Conservation (phyloP, 768 basidiomycete genomes). For the Botryobasidium botryosum region DNA sequence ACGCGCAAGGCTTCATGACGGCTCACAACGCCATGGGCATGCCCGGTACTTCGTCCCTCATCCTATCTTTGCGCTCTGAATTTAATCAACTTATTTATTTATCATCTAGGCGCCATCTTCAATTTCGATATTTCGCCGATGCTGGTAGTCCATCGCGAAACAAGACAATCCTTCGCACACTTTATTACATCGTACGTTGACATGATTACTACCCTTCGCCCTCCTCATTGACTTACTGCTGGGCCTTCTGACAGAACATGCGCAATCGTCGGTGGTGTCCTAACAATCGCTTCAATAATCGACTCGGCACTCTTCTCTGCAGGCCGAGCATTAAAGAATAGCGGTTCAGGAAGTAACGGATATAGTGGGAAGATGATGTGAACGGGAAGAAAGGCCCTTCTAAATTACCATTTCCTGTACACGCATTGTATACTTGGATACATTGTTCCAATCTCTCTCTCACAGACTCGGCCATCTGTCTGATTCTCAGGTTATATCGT, state of each 20-base stretch:
- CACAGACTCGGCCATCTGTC: no score
- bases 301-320: constrained; percentile 81
- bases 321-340: constrained; percentile 54
- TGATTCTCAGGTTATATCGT: no score
- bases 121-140: constrained; percentile 98
- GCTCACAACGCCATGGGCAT: constrained; percentile 60
- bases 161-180: constrained; percentile 89
- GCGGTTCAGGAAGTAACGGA: constrained; percentile 12
- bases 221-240: constrained; percentile 3
- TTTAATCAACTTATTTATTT: constrained; percentile 1
- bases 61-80: neutral
- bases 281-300: constrained; percentile 81
- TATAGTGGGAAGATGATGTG: constrained; percentile 7
- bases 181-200: constrained; percentile 86
- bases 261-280: constrained; percentile 92
- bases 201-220: no score
- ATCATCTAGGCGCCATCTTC: constrained; percentile 56
- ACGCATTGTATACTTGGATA: no score
- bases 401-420: no score
- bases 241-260: constrained; percentile 48
- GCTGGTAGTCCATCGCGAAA: constrained; percentile 80
- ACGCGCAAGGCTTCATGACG: constrained; percentile 25
- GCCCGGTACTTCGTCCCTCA: constrained; percentile 29
- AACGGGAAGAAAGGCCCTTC: no score
- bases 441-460: no score